Percentiles rank a stretch among this genome's conserved stretches.
phyloP scores from a whole-genome alignment of 2,329 filamentous ascomycete genomes.

The Trichoderma pleuroti region DNA sequence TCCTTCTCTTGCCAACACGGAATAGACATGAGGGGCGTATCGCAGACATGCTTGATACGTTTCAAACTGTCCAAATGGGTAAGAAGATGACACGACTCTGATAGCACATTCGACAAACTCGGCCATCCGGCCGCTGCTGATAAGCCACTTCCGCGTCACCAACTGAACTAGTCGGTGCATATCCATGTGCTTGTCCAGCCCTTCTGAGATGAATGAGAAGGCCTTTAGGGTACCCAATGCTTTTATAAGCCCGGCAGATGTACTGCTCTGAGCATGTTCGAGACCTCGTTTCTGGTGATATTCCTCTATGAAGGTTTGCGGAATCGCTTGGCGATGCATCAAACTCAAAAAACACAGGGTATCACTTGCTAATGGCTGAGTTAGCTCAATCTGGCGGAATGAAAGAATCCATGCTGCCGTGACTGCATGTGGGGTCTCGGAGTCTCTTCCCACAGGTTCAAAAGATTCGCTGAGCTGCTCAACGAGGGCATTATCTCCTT shows the following conservation, averaged over 20 bases:
- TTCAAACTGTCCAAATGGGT: not conserved
- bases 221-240: slow-evolving; percentile 28
- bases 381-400: not conserved
- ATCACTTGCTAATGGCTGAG: not conserved
- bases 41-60: not conserved
- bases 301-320: not conserved
- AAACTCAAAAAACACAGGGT: not conserved
- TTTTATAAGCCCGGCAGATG: slow-evolving; percentile 2
- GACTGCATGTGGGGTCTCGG: not conserved
- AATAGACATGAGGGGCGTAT: not conserved
- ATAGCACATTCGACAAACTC: not conserved
- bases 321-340: not conserved
- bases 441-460: slow-evolving; percentile 30
- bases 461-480: slow-evolving; percentile 31
- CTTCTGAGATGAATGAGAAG: slow-evolving; percentile 27
- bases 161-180: slow-evolving; percentile 36
- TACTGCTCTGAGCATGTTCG: not conserved
- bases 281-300: not conserved
- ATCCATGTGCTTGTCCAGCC: slow-evolving; percentile 21
- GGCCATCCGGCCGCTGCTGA: not conserved
- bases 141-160: slow-evolving; percentile 32
- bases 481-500: slow-evolving; percentile 25
- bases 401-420: not conserved
- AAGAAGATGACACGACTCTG: not conserved
- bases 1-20: not conserved